A percentile compares a stretch with the other conserved stretches of the same genome.
Conservation (phyloP, 73 alveolate species). For the Paramecium sexaurelia region DNA sequence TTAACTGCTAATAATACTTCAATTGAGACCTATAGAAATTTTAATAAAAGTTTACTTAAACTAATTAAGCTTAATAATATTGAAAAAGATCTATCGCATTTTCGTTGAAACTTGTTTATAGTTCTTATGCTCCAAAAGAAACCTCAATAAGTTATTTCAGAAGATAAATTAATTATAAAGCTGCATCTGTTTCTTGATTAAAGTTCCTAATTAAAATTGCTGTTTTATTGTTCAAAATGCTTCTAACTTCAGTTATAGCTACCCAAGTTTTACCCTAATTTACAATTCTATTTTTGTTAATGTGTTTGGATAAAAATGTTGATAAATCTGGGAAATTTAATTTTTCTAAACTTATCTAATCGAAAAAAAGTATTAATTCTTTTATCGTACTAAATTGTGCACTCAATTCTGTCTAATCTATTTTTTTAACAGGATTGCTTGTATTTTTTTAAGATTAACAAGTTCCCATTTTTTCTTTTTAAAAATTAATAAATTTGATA, state of each 20-base stretch:
- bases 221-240: background rate
- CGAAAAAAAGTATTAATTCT: background rate
- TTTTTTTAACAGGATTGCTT: background rate
- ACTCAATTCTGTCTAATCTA: background rate
- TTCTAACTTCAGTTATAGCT: background rate
- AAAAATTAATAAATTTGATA: background rate
- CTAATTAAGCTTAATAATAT: background rate
- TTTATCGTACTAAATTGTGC: background rate
- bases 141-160: background rate
- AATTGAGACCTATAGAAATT: background rate
- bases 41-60: background rate
- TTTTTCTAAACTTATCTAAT: background rate
- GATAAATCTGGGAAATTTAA: slow-evolving; percentile 20
- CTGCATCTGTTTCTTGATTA: slow-evolving; percentile 34
- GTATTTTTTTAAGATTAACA: background rate
- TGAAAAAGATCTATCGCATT: slow-evolving; percentile 2
- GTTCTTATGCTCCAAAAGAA: background rate
- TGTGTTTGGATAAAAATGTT: background rate
- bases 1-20: slow-evolving; percentile 10
- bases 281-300: background rate
- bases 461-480: background rate
- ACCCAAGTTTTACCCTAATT: slow-evolving; percentile 29
- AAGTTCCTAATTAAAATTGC: background rate
- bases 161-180: background rate
- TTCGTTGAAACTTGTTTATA: slow-evolving; percentile 26